A percentile compares a stretch with the other conserved stretches of the same genome.
These are phyloP conservation scores for Syzygium syzygioides DNA, from an alignment of 441 rosid species.

Conservation along the genomic window DNA sequence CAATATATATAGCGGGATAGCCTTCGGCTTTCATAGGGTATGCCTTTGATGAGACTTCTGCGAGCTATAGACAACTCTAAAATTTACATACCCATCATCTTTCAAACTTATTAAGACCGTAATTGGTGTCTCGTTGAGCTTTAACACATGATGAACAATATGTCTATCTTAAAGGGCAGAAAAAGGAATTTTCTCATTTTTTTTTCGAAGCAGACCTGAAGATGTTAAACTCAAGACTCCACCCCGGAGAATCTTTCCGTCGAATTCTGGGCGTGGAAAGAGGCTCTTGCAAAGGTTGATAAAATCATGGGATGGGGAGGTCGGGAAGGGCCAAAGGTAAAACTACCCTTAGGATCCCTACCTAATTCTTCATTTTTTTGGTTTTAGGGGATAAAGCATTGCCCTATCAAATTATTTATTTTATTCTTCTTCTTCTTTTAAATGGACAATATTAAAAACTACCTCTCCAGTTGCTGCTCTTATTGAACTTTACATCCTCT, in stretches of 20 bases:
- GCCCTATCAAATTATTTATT: no score
- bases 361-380: no score
- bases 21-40: no score
- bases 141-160: no score
- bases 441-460: not conserved
- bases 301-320: not conserved
- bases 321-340: not conserved
- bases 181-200: rapidly evolving
- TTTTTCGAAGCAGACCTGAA: not conserved
- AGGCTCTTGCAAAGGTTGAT: not conserved
- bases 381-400: no score
- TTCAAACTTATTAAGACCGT: rapidly evolving
- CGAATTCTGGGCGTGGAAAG: rapidly evolving
- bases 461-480: not conserved
- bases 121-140: no score
- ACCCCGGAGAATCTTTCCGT: rapidly evolving
- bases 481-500: no score
- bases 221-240: not conserved
- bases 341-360: not conserved
- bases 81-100: no score
- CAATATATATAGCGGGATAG: no score
- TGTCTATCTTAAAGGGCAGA: rapidly evolving
- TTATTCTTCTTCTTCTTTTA: no score
- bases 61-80: no score
- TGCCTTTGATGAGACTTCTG: no score